Base-by-base conservation (phyloP, 345 rosid species). In the Citrus cavaleriei region DNA sequence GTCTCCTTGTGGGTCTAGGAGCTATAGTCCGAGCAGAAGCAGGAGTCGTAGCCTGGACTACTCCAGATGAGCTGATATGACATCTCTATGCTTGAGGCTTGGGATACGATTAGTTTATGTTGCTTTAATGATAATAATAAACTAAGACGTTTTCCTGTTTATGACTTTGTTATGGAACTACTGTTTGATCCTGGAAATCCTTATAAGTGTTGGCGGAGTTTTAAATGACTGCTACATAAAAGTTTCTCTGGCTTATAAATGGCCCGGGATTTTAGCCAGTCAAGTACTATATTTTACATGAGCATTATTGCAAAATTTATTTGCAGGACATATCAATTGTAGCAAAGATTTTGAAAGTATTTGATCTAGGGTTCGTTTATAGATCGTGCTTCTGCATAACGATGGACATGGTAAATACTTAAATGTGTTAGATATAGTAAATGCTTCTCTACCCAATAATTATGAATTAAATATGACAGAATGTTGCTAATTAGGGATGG, bases 1-100 rank as follows among this genome's bases (percentile, higher is more conserved):
- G 84, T 89, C 98, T 0, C 95, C 86, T 2, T 82, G 85, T 65
- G 66, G 64, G 18, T 81, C 87, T 6, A 83, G 88, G 88, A 91
- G 95, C 82, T 76, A 74, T 30, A 89, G 86, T 78, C 68, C 32
- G 57, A 86, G 88, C 83, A 78, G 57, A 6, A 84, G 84, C 59
- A 62, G 85, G 77, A 85, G 89, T 78, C 34, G 80, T 75, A 88
- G 91, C 78, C 51, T 79, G 14, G 79, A 86, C 22, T 83, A 84
- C 76, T 84, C 82, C 37, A 76, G 81, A 80, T 87, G 85, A 86
- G 76, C 9, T 6, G 19, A 28, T 54, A 46, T 38, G 68, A 13
- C 18, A 46, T 46, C 5, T 71, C 16, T 9, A 54, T 64, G 35
- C 28, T 13, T 28, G 51, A 14, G 64, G 77, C 5, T 28, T 72